phyloP scores from a whole-genome alignment of 2,329 filamentous ascomycete genomes.

The Penicillium sp. region DNA sequence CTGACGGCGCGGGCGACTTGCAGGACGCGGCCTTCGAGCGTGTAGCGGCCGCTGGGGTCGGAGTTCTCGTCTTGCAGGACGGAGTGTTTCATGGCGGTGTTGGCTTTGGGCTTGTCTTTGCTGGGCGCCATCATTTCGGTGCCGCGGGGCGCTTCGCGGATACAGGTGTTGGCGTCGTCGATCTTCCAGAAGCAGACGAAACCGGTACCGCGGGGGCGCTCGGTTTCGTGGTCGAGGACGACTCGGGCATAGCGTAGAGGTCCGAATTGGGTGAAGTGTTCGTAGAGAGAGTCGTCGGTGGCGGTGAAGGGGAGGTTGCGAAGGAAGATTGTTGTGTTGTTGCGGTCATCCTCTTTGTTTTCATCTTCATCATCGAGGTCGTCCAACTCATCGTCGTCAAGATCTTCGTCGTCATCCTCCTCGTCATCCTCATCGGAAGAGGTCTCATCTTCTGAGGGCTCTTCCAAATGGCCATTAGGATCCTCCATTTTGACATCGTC shows the following conservation, averaged over 20 bases:
- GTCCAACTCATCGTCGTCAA: conserved; percentile 46
- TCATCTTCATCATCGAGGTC: conserved; percentile 46
- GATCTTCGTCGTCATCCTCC: conserved; percentile 45
- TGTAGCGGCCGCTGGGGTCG: conserved; percentile 83
- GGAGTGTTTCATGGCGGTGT: conserved; percentile 67
- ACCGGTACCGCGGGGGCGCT: conserved; percentile 84
- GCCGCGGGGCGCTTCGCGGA: conserved; percentile 70
- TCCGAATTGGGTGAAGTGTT: conserved; percentile 87
- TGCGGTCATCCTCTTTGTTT: conserved; percentile 53
- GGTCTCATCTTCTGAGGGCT: conserved; percentile 36
- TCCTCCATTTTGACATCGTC: conserved; percentile 58
- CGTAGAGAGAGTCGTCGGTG: conserved; percentile 77
- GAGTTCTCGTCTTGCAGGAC: conserved; percentile 83
- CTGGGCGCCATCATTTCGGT: conserved; percentile 44
- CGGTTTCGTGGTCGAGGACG: conserved; percentile 82
- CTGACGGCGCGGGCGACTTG: conserved; percentile 83
- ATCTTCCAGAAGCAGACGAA: conserved; percentile 89
- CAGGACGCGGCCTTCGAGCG: conserved; percentile 83
- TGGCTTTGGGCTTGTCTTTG: conserved; percentile 37
- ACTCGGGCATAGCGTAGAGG: conserved; percentile 86
- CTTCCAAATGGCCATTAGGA: conserved; percentile 52
- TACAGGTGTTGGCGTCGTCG: conserved; percentile 73
- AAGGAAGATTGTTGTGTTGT: conserved; percentile 81
- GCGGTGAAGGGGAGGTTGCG: conserved; percentile 91
- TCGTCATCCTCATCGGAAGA: conserved; percentile 41